Base-by-base conservation (phyloP, 225 moss, liverwort and hornwort genomes). In the Takakia lepidozioides region DNA sequence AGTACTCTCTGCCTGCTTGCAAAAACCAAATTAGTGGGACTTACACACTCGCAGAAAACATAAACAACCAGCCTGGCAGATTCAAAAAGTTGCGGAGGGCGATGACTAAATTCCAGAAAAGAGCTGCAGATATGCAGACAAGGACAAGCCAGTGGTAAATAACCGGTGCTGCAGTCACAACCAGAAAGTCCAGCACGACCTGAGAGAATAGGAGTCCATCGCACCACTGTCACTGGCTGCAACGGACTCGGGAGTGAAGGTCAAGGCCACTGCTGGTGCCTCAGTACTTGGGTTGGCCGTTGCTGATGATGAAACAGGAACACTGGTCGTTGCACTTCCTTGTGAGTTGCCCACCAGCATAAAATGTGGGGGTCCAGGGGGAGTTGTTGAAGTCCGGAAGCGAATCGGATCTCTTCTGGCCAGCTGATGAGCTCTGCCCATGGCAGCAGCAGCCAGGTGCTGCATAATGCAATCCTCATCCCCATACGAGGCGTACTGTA, bases 401-500 rank as follows among this genome's bases (percentile, higher is more conserved):
- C 69, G 73, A 47, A 79, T 70, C 38, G 69, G 73, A 18, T 70
- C 79, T 49, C 79, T 74, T 66, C 74, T 55, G 36, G 66, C 62
- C 66, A 74, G 63, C 10, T 74, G 69, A 46, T 73, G 79, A 48
- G 78, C 62, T 48, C 74, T 65, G 59, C 79, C 79, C 73, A 74
- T 74, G 32, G 79, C 73, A 55, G 73, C 78, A 1, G 73, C 69
- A 25, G 74, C 73, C 63, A 79, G 63, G 70, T 79, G 79, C 70
- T 70, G 79, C 79, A 79, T 79, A 46, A 74, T 69, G 74, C 66
- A 79, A 53, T 74, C 73, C 66, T 79, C 79, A 62, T 79, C 74
- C 66, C 74, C 74, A 62, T 70, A 79, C 44, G 73, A 67, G 52
- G 74, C 60, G 63, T 73, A 73, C 79, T 79, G 74, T 63, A 69